These are phyloP conservation scores for Sphaceloma murrayae DNA, from an alignment of 2,329 filamentous ascomycete genomes.

Conservation along the genomic window DNA sequence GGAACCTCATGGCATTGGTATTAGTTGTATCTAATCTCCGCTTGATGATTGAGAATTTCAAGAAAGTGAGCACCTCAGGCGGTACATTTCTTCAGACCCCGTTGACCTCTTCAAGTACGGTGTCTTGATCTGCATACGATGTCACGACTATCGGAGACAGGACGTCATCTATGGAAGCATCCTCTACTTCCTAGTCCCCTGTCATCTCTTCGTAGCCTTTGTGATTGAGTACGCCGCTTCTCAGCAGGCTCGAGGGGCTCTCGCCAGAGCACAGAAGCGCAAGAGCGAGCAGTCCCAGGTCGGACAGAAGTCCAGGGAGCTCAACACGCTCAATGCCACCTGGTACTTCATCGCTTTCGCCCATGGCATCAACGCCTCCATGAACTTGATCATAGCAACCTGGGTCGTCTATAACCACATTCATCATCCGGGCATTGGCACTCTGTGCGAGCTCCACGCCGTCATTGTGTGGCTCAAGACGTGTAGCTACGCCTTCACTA, in stretches of 20 bases:
- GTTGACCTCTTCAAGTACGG: constrained; percentile 52
- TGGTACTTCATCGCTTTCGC: constrained; percentile 74
- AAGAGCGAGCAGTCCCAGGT: constrained; percentile 42
- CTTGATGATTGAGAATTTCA: constrained; percentile 91
- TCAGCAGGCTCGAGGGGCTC: constrained; percentile 60
- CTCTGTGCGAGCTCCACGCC: constrained; percentile 79
- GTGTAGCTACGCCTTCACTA: constrained; percentile 91
- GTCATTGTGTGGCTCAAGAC: constrained; percentile 95
- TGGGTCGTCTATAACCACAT: constrained; percentile 83
- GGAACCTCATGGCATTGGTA: constrained; percentile 89
- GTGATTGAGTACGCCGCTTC: constrained; percentile 79
- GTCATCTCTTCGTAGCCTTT: constrained; percentile 82
- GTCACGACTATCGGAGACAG: constrained; percentile 73
- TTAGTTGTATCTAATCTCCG: constrained; percentile 86
- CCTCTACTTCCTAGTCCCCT: constrained; percentile 80
- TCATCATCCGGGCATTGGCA: constrained; percentile 88
- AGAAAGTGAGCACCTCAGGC: constrained; percentile 55
- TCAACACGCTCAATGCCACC: constrained; percentile 33
- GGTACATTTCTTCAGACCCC: background rate
- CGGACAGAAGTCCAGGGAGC: constrained; percentile 47
- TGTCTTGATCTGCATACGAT: constrained; percentile 81
- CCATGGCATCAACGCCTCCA: constrained; percentile 73
- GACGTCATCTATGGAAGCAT: constrained; percentile 67
- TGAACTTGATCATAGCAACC: constrained; percentile 71
- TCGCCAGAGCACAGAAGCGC: constrained; percentile 45